A percentile compares a stretch with the other conserved stretches of the same genome.
Evolutionary conservation across 2,329 filamentous ascomycete species (phyloP).

Genomic region (Fusarium sp.): DNA sequence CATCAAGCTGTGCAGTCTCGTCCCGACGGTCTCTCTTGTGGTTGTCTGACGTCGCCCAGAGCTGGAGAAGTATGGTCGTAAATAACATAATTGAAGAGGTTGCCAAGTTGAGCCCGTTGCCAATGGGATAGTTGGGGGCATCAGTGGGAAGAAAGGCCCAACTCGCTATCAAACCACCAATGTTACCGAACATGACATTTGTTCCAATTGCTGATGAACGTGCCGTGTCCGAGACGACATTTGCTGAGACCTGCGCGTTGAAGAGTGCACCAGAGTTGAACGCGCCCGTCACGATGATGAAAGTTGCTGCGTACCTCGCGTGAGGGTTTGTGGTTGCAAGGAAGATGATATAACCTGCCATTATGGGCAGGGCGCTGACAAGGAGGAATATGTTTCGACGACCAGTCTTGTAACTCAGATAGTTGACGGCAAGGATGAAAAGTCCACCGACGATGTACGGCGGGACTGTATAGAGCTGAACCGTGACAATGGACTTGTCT

Average conservation of each 20-base stretch:
- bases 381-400: slow-evolving; percentile 68
- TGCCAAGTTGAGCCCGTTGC: slow-evolving; percentile 57
- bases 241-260: slow-evolving; percentile 72
- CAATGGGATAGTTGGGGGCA: slow-evolving; percentile 73
- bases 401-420: slow-evolving; percentile 67
- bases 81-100: slow-evolving; percentile 68
- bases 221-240: slow-evolving; percentile 74
- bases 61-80: slow-evolving; percentile 64
- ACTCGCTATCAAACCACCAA: slow-evolving; percentile 75
- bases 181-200: slow-evolving; percentile 47
- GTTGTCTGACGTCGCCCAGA: slow-evolving; percentile 75
- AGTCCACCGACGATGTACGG: slow-evolving; percentile 73
- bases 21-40: slow-evolving; percentile 66
- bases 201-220: slow-evolving; percentile 70
- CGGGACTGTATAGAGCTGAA: slow-evolving; percentile 74
- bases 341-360: slow-evolving; percentile 75
- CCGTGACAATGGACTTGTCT: slow-evolving; percentile 62
- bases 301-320: slow-evolving; percentile 72
- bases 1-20: slow-evolving; percentile 67
- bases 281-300: slow-evolving; percentile 66
- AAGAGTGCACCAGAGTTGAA: neutral
- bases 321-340: slow-evolving; percentile 59
- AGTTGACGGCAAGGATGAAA: slow-evolving; percentile 68
- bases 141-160: slow-evolving; percentile 75
- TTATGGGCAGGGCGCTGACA: slow-evolving; percentile 65